Conservation (phyloP, 768 basidiomycete species). For the Rhizopogon rudus region DNA sequence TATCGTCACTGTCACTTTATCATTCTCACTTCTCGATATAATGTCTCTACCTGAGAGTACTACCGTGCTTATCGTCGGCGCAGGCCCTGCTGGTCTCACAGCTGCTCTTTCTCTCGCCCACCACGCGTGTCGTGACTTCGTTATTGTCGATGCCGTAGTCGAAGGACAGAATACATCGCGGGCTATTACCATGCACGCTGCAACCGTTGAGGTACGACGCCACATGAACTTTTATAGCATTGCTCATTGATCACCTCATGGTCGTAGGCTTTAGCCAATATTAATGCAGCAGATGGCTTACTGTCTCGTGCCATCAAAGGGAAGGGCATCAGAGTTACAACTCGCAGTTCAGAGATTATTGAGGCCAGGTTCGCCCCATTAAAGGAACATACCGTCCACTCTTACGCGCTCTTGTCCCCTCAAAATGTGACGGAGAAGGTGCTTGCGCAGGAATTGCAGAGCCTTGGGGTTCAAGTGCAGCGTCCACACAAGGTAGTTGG, state of each 20-base stretch:
- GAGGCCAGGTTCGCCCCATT: slow-evolving; percentile 30
- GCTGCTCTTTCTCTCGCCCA: slow-evolving; percentile 40
- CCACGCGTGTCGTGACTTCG: slow-evolving; percentile 20
- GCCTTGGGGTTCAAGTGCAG: slow-evolving; percentile 28
- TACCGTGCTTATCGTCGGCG: slow-evolving; percentile 45
- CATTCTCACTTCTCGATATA: not conserved
- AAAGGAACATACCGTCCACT: slow-evolving; percentile 35
- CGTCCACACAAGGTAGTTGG: slow-evolving; percentile 37
- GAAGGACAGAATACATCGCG: slow-evolving; percentile 31
- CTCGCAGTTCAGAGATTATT: slow-evolving; percentile 25
- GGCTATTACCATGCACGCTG: slow-evolving; percentile 39
- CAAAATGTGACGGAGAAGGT: slow-evolving; percentile 41
- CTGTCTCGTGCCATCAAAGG: slow-evolving; percentile 25
- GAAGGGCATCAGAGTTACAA: slow-evolving; percentile 21
- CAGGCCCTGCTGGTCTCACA: slow-evolving; percentile 46
- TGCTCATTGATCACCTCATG: slow-evolving; percentile 6
- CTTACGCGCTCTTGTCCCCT: slow-evolving; percentile 38
- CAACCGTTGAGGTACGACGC: slow-evolving; percentile 40
- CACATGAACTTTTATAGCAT: not conserved
- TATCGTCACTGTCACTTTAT: not conserved
- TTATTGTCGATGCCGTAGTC: slow-evolving; percentile 32
- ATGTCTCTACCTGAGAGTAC: slow-evolving; percentile 10
- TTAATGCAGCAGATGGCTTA: slow-evolving; percentile 32
- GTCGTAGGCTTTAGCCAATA: slow-evolving; percentile 36
- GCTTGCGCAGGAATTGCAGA: slow-evolving; percentile 29